phyloP scores from a whole-genome alignment of 2,329 filamentous ascomycete genomes.

The Alternaria triticina region DNA sequence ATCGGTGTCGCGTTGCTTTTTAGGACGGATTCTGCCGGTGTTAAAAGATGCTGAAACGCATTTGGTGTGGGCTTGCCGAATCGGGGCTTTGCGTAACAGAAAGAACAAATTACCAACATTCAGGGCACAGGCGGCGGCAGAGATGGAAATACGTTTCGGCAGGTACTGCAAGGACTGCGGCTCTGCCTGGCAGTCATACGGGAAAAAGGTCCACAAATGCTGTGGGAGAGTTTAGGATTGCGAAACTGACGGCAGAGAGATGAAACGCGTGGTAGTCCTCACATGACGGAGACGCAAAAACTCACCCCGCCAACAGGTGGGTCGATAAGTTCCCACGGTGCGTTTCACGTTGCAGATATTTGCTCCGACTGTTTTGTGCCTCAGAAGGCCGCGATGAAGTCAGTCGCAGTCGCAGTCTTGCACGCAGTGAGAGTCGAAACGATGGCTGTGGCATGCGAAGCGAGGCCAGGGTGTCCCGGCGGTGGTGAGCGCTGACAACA shows the following conservation, averaged over 20 bases:
- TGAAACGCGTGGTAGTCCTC: constrained; percentile 22
- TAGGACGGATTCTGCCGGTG: constrained; percentile 8
- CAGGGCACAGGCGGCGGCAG: constrained; percentile 6
- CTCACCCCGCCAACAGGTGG: constrained; percentile 28
- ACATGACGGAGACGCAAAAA: constrained; percentile 19
- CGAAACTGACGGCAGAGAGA: constrained; percentile 19
- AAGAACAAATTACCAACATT: neutral
- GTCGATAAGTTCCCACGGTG: constrained; percentile 16
- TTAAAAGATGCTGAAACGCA: constrained; percentile 19
- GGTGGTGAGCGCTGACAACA: neutral
- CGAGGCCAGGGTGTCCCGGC: constrained; percentile 4
- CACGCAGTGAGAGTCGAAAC: constrained; percentile 5
- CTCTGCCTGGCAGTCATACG: constrained; percentile 6
- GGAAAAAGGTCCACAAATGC: constrained; percentile 9
- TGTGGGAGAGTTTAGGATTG: constrained; percentile 7
- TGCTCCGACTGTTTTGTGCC: constrained; percentile 21
- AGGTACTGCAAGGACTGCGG: constrained; percentile 7
- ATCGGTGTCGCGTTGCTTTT: constrained; percentile 9
- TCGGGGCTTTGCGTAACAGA: constrained; percentile 7
- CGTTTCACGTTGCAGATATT: constrained; percentile 24
- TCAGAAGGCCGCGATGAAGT: constrained; percentile 7
- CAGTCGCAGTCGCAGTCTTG: neutral
- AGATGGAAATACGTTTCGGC: constrained; percentile 7
- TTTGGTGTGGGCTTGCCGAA: constrained; percentile 11
- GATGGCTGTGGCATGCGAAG: constrained; percentile 1